These are phyloP conservation scores for Globisporangium splendens DNA, from an alignment of 352 stramenopile genomes.

Conservation along the genomic window DNA sequence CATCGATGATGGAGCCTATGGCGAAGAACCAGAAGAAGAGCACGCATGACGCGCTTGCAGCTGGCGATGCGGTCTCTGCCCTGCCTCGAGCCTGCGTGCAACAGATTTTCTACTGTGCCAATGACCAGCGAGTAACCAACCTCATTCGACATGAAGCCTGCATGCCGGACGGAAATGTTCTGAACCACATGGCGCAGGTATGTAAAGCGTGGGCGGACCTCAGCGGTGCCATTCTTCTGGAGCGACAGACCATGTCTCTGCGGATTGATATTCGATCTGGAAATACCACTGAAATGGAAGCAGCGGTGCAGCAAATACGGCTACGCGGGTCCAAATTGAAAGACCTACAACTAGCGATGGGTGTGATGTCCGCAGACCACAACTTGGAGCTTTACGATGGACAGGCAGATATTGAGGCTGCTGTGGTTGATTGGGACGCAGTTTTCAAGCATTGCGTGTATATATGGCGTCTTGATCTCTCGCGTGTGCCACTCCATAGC, in stretches of 20 bases:
- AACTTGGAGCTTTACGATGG: background rate
- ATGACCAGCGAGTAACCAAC: background rate
- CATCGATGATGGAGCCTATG: too few relatives aligned
- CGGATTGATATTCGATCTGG: background rate
- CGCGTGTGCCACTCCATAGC: slow-evolving; percentile 5
- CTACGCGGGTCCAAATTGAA: background rate
- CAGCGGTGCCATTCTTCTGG: background rate
- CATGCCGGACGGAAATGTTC: background rate
- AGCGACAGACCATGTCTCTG: background rate
- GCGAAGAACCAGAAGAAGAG: too few relatives aligned
- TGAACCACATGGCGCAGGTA: slow-evolving; percentile 5
- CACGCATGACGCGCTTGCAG: too few relatives aligned
- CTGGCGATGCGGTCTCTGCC: background rate
- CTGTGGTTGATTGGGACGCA: background rate
- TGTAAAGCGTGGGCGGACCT: background rate
- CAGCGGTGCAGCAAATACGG: background rate
- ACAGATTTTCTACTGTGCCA: slow-evolving; percentile 7
- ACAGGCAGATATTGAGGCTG: background rate
- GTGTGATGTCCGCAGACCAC: background rate
- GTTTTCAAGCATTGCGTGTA: background rate
- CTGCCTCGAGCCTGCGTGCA: slow-evolving; percentile 6
- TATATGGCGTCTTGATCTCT: slow-evolving; percentile 11
- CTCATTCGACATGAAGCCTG: background rate
- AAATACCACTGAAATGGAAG: background rate
- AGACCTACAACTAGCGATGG: slow-evolving; percentile 5